Base-by-base conservation (phyloP, 2,329 filamentous ascomycete genomes). In the Drechslerella dactyloides region DNA sequence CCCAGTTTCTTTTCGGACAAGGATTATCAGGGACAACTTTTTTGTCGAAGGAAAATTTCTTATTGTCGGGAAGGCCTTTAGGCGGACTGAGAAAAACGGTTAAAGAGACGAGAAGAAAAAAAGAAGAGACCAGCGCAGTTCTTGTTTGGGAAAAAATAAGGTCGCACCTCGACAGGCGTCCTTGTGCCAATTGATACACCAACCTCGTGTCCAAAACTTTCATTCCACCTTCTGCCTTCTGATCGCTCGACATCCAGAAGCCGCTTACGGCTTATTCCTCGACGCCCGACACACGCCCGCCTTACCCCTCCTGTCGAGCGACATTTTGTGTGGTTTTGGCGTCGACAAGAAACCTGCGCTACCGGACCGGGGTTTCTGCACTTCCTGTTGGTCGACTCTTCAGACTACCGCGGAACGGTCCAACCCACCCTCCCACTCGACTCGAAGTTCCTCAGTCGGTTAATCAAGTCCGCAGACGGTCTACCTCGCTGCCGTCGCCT, bases 21-120 rank as follows among this genome's bases (percentile, higher is more conserved):
- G 68, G 68, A 72, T 72, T 65, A 65, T 72, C 68, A 72, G 68
- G 68, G 68, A 72, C 68, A 72, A 52, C 68, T 60, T 72, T 70
- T 59, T 61, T 53, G 53, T 17, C 27, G 15, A 19, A 48, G 19
- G n/a, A 52, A 33, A 42, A 21, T 40, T 46, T 60, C 48, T 55
- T 57, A 65, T 30, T 56, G 21, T 37, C 13, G 33, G 27, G 42
- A 42, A 46, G 19, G 37, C 37, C 37, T 53, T 54, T 44, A 58
- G 65, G 60, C 46, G 59, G 59, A 33, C 46, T 59, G 60, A 68
- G 23, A 44, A 59, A 74, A 66, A 72, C 58, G 64, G 65, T 59
- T 48, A 66, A 74, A 65, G 65, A 70, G 59, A 74, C 58, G 55
- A 65, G 58, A 59, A 59, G 30, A 27, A 57, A 62, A 33, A 40